Evolutionary conservation across 768 basidiomycete genomes (phyloP), one percentile per base, ranked within the genome.

Genomic region (Phanerochaete sordida): DNA sequence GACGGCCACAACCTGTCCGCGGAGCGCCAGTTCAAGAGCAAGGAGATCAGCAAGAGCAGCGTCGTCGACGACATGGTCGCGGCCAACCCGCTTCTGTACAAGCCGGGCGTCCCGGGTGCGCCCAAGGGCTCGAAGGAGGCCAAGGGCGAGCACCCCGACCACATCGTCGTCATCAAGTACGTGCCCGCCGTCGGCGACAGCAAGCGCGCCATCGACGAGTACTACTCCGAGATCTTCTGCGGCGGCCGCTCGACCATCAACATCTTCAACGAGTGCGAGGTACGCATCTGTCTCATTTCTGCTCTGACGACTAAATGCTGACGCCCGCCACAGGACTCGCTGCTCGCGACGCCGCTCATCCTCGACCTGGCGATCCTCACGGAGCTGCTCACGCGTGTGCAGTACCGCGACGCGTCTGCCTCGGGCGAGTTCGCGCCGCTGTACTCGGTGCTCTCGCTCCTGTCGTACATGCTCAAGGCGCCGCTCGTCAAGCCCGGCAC

Each of bases 151-250:
- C 95, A 98, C 75, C 96, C 96, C 28, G 95, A 98, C 75, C 96
- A 99, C 71, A 83, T 95, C 68, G 88, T 98, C 56, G 94, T 96
- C 58, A 96, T 96, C 84, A 96, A 96, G 81, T 96, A 96, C 66
- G 89, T 98, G 2, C 94, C 93, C 23, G 92, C 95, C 26, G 95
- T 96, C 30, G 95, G 96, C 39, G 97, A 98, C 78, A 93, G 91
- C 59, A 98, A 98, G 85, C 84, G 93, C 58, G 97, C 95, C n/a
- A 94, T 98, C 80, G 97, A 98, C 76, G 95, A 98, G 80, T 98
- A 98, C 77, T 94, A 95, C 75, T 95, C 93, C 12, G 95, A 98
- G 81, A 95, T 98, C 69, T 88, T 95, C 79, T 96, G 95, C 70
- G 95, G 95, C 66, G 95, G 95, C 28, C 81, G 93, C 63, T 91